Percentiles rank a stretch among this genome's conserved stretches.
Conservation (phyloP, 1,284 basidiomycete species). For the Stereum hirsutum region DNA sequence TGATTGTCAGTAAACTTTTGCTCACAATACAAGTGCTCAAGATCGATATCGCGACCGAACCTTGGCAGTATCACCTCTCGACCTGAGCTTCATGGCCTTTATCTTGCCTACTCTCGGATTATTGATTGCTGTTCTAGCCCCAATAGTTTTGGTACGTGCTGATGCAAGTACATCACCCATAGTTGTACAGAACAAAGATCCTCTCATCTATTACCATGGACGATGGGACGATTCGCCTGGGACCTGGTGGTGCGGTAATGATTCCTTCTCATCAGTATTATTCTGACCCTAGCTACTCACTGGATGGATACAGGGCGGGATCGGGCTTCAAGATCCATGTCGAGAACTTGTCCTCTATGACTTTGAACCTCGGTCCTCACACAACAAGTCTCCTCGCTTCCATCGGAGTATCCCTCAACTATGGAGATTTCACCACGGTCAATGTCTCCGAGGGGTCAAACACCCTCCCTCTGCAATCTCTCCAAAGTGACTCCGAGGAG, state of each 20-base stretch:
- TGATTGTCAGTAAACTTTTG: no score
- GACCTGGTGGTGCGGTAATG: constrained; percentile 27
- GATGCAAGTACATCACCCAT: no score
- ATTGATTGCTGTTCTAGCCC: no score
- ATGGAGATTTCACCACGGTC: constrained; percentile 34
- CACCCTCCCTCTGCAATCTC: constrained; percentile 31
- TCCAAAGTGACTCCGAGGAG: not conserved
- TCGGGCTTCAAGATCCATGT: constrained; percentile 46
- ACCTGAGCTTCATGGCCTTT: no score
- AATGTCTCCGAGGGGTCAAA: constrained; percentile 41
- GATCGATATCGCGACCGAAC: no score
- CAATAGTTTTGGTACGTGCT: no score
- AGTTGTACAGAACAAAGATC: constrained; percentile 18
- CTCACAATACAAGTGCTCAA: no score
- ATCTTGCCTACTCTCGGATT: no score
- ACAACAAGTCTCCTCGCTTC: constrained; percentile 37
- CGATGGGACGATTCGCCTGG: constrained; percentile 28
- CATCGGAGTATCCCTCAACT: constrained; percentile 40
- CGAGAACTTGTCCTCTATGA: constrained; percentile 32
- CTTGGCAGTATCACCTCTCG: no score
- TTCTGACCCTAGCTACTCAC: not conserved
- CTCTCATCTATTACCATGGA: constrained; percentile 26
- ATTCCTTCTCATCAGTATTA: not conserved
- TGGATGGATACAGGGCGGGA: constrained; percentile 32
- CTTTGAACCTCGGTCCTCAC: constrained; percentile 37